Conservation (phyloP, 306 rosid genomes). For the Medicago lupulina region DNA sequence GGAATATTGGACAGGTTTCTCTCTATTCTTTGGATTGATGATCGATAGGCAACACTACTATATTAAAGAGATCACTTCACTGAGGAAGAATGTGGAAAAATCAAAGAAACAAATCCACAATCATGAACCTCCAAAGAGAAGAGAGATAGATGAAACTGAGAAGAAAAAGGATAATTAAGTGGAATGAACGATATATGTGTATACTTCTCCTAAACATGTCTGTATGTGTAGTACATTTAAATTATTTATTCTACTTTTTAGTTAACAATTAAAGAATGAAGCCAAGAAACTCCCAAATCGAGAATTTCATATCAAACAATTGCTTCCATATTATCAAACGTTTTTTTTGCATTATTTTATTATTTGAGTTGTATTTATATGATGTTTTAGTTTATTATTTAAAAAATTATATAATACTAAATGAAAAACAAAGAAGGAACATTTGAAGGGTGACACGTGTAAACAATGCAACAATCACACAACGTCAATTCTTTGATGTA, state of each 20-base stretch:
- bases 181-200: conserved; percentile 2
- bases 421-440: no score
- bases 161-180: conserved; percentile 21
- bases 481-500: no score
- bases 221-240: background rate
- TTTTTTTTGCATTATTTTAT: no score
- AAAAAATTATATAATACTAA: no score
- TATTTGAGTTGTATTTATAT: no score
- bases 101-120: conserved; percentile 30
- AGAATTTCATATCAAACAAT: no score
- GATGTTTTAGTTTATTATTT: no score
- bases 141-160: conserved; percentile 28
- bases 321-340: no score
- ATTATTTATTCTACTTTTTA: conserved; percentile 9
- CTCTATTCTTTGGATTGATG: conserved; percentile 68
- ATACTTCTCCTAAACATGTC: background rate
- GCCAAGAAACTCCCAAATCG: no score
- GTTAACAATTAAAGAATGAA: background rate
- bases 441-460: no score
- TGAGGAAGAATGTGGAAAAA: conserved; percentile 49
- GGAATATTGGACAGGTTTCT: conserved; percentile 53
- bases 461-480: no score
- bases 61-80: conserved; percentile 56
- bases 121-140: conserved; percentile 9
- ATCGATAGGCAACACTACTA: conserved; percentile 69